Conservation (phyloP, 2,329 filamentous ascomycete genomes). For the Neofusicoccum umdonicola region DNA sequence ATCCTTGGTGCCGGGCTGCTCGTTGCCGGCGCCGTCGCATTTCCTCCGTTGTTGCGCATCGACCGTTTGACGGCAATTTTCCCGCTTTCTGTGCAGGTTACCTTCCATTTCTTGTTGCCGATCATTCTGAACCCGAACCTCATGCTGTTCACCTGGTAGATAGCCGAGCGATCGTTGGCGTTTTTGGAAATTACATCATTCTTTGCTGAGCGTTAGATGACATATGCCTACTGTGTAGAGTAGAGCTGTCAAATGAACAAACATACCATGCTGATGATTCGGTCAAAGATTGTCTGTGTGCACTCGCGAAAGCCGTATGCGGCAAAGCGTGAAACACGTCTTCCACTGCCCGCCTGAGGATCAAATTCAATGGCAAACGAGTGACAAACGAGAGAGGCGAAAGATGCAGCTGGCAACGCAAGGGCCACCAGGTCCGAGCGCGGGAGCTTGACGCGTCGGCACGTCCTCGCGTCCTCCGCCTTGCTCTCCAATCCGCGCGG, state of each 20-base stretch:
- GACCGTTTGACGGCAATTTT: conserved; percentile 63
- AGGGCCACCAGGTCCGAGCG: neutral
- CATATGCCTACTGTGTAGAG: too few species aligned
- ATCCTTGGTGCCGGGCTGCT: conserved; percentile 59
- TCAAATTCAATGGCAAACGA: too few species aligned
- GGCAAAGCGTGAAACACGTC: too few species aligned
- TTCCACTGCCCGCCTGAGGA: too few species aligned
- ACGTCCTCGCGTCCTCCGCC: neutral
- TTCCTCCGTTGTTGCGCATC: conserved; percentile 57
- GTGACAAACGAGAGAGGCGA: too few species aligned
- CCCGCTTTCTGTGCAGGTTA: conserved; percentile 44
- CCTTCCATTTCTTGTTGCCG: conserved; percentile 67
- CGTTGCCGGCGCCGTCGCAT: conserved; percentile 61
- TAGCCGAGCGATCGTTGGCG: neutral
- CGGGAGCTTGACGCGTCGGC: conserved; percentile 2
- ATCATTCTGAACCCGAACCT: conserved; percentile 74
- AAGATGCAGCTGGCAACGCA: neutral
- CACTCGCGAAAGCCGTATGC: too few species aligned
- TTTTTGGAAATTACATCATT: neutral
- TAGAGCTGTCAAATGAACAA: too few species aligned
- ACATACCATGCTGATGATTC: too few species aligned
- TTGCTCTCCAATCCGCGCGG: neutral
- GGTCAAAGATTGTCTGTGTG: too few species aligned
- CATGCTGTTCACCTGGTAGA: conserved; percentile 75
- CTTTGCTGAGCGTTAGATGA: neutral